Conservation (phyloP, 1,284 basidiomycete species). For the Phylloporus gajari region DNA sequence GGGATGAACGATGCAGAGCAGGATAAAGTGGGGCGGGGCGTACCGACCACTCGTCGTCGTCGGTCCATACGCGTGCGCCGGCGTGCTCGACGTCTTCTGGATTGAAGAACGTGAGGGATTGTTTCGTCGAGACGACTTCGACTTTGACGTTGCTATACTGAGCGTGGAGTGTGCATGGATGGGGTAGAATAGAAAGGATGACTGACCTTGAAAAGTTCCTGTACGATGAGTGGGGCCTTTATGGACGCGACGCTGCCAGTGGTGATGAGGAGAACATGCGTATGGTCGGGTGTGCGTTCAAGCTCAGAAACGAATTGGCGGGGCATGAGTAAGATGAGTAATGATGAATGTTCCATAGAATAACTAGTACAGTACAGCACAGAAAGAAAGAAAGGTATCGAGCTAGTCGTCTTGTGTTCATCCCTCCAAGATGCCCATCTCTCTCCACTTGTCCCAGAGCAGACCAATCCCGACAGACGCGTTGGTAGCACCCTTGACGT, state of each 20-base stretch:
- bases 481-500: constrained; percentile 78
- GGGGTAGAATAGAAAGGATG: not conserved
- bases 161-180: not conserved
- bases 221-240: constrained; percentile 90
- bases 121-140: constrained; percentile 85
- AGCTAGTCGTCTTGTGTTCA: constrained; percentile 19
- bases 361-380: constrained; percentile 33
- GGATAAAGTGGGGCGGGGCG: constrained; percentile 4
- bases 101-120: constrained; percentile 84
- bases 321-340: constrained; percentile 10
- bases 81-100: constrained; percentile 60
- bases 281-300: constrained; percentile 56
- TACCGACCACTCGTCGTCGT: constrained; percentile 89
- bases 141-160: constrained; percentile 82
- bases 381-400: constrained; percentile 7
- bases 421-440: constrained; percentile 76
- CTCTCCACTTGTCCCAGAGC: constrained; percentile 91
- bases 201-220: constrained; percentile 77
- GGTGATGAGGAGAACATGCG: constrained; percentile 85
- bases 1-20: not conserved
- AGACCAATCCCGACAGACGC: constrained; percentile 81
- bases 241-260: constrained; percentile 96
- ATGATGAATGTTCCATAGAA: constrained; percentile 13
- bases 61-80: constrained; percentile 84
- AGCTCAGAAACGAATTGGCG: constrained; percentile 55